Conservation (phyloP, 192 early-diverging fungal genomes). For the Entomortierella parvispora region DNA sequence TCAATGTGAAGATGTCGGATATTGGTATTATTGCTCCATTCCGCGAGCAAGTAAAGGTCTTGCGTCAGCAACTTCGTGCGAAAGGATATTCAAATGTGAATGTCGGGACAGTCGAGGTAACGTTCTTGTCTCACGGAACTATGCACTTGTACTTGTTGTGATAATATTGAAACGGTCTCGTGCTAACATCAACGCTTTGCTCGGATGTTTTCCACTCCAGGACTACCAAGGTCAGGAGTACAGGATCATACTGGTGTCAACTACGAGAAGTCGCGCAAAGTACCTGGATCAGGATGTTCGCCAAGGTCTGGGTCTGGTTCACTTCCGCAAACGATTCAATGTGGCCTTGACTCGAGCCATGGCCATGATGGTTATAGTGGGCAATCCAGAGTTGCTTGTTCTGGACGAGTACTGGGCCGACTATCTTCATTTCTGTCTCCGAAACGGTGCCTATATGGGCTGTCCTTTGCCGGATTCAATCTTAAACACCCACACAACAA, state of each 20-base stretch:
- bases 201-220: conserved; percentile 18
- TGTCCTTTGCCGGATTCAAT: conserved; percentile 39
- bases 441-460: conserved; percentile 41
- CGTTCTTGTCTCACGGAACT: no score
- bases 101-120: conserved; percentile 54
- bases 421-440: conserved; percentile 45
- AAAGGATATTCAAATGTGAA: conserved; percentile 44
- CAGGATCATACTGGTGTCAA: conserved; percentile 59
- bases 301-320: conserved; percentile 55
- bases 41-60: conserved; percentile 61
- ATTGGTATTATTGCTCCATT: conserved; percentile 68
- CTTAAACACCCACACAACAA: conserved; percentile 30
- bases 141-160: background rate
- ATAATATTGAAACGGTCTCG: background rate
- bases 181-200: background rate
- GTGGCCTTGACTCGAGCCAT: conserved; percentile 61
- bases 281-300: conserved; percentile 56
- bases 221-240: conserved; percentile 68
- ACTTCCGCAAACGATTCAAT: conserved; percentile 57
- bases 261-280: conserved; percentile 47
- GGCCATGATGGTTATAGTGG: conserved; percentile 54
- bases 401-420: conserved; percentile 46
- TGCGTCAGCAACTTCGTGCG: conserved; percentile 52
- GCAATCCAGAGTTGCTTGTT: conserved; percentile 46
- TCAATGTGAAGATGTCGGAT: conserved; percentile 46